Percentiles rank a stretch among this genome's conserved stretches.
Evolutionary conservation across 345 rosid genomes (phyloP).

Genomic region (Citrus sinensis): DNA sequence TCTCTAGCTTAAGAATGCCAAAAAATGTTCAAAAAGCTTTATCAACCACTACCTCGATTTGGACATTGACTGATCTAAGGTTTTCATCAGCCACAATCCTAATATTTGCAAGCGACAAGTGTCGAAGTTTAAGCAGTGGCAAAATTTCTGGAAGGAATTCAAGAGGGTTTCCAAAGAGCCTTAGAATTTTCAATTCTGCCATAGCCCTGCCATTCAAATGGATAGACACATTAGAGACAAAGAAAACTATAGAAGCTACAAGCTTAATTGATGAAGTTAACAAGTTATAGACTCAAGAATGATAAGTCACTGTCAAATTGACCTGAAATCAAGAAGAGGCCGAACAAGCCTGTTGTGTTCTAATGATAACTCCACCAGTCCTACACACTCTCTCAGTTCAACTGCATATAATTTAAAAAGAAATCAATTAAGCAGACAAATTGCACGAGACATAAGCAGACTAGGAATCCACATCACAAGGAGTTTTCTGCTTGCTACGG

Average conservation of each 20-base stretch:
- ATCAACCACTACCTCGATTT: constrained; percentile 66
- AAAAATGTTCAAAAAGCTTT: neutral
- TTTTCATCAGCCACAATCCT: constrained; percentile 90
- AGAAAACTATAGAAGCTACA: constrained; percentile 11
- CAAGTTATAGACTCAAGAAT: constrained; percentile 4
- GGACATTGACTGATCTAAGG: constrained; percentile 83
- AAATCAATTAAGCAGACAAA: constrained; percentile 18
- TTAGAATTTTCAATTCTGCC: constrained; percentile 77
- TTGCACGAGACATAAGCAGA: neutral
- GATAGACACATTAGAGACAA: constrained; percentile 35
- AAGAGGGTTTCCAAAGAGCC: constrained; percentile 94
- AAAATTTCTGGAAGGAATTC: constrained; percentile 98
- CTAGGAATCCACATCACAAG: neutral
- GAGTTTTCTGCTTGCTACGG: neutral
- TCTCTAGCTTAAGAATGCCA: neutral
- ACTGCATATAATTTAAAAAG: constrained; percentile 47
- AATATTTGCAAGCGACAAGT: constrained; percentile 88
- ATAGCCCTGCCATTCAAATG: constrained; percentile 74
- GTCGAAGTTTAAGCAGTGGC: constrained; percentile 84
- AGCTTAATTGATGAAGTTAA: constrained; percentile 7
- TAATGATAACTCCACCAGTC: constrained; percentile 79
- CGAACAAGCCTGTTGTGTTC: constrained; percentile 94
- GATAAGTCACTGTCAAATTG: constrained; percentile 22
- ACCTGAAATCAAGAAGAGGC: constrained; percentile 99
- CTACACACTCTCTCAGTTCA: constrained; percentile 87